Percentiles rank a stretch among this genome's conserved stretches.
Conservation (phyloP, 225 moss, liverwort and hornwort species). For the Asterella californica region DNA sequence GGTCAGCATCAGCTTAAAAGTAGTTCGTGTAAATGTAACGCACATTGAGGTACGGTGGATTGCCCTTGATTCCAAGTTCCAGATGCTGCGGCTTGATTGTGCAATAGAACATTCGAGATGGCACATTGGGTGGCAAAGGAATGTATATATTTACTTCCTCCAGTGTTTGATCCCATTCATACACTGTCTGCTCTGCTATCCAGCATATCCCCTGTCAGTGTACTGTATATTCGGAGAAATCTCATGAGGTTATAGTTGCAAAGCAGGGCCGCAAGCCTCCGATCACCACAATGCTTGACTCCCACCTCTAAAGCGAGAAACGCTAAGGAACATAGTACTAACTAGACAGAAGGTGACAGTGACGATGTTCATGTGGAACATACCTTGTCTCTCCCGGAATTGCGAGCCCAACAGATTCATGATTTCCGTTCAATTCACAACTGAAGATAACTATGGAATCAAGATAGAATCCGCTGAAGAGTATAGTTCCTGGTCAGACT, state of each 20-base stretch:
- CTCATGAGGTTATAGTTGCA: neutral
- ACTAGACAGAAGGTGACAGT: neutral
- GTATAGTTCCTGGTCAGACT: neutral
- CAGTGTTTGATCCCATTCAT: constrained; percentile 96
- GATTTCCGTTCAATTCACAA: no score
- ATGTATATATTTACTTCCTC: constrained; percentile 95
- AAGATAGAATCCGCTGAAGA: neutral
- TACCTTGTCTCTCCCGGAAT: neutral
- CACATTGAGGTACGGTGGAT: constrained; percentile 85
- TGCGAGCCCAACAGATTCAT: neutral
- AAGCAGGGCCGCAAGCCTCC: neutral
- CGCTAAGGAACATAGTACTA: neutral
- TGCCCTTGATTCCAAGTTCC: constrained; percentile 97
- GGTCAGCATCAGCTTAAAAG: neutral
- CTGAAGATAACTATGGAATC: no score
- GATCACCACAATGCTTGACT: neutral
- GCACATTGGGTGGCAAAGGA: constrained; percentile 65
- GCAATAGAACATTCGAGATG: constrained; percentile 72
- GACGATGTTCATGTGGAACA: neutral
- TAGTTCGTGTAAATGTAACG: neutral
- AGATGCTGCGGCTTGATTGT: constrained; percentile 75
- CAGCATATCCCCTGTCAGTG: constrained; percentile 1
- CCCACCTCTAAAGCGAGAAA: neutral
- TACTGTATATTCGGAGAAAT: neutral
- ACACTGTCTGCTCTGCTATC: constrained; percentile 64